These are phyloP conservation scores for Gautieria morchelliformis DNA, from an alignment of 768 basidiomycete species.

Conservation along the genomic window DNA sequence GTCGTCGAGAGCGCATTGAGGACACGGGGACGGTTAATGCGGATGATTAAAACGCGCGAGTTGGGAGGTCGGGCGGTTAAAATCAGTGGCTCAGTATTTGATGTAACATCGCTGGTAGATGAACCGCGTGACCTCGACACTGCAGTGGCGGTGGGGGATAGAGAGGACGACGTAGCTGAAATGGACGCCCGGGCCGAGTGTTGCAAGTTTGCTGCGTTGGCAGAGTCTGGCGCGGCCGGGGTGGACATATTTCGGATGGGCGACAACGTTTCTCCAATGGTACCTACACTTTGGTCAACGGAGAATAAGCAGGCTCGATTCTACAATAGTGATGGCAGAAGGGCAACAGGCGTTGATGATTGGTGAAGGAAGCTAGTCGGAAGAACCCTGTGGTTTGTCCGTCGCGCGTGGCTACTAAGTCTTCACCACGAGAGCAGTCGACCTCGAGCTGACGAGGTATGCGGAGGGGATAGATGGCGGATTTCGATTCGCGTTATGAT, in stretches of 20 bases:
- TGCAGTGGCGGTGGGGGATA: neutral
- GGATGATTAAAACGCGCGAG: constrained; percentile 15
- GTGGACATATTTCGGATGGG: neutral
- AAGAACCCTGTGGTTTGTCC: too few species aligned
- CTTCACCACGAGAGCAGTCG: too few species aligned
- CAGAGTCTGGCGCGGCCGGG: neutral
- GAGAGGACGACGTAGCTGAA: neutral
- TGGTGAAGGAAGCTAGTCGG: too few species aligned
- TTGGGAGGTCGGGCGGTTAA: neutral
- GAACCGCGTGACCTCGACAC: neutral
- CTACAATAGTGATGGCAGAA: too few species aligned
- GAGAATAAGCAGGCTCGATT: too few species aligned
- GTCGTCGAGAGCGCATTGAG: constrained; percentile 30
- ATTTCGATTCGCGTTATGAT: too few species aligned
- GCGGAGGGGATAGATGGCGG: too few species aligned
- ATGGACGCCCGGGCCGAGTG: neutral
- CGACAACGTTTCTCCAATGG: neutral
- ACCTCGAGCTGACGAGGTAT: too few species aligned
- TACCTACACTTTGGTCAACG: too few species aligned
- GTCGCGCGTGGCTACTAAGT: too few species aligned
- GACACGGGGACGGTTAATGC: constrained; percentile 24
- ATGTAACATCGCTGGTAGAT: neutral
- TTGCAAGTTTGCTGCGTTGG: neutral
- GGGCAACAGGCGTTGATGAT: too few species aligned
- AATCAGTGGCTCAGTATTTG: neutral